Evolutionary conservation across 2,329 filamentous ascomycete species (phyloP), one percentile per base, ranked within the genome.

Genomic region (Emydomyces testavorans): DNA sequence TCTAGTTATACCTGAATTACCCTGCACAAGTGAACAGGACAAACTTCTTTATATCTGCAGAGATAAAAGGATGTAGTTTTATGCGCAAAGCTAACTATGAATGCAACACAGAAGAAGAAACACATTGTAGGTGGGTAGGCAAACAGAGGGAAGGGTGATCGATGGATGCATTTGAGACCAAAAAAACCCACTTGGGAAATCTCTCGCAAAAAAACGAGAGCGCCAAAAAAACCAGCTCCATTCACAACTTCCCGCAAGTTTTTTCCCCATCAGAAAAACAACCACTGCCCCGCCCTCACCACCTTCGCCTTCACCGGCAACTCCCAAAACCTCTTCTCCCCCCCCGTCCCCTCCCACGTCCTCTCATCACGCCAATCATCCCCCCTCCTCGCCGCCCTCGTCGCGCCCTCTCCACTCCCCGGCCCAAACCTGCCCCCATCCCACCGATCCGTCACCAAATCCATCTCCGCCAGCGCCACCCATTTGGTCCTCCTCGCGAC

Each of bases 381-480:
- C 2, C 36, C 45, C 21, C 36, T 41, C n/a, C 36, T 34, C n/a
- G 45, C 45, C 7, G 45, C 45, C 1, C 20, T 28, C 1, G 45
- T 24, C 13, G 63, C 63, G 8, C 58, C 61, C 10, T 61, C 56
- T 3, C 55, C 52, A 4, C 54, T 53, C 18, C 57, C 61, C 52
- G 61, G 51, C 24, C 53, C 57, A 41, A 55, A 53, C n/a, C 44
- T 34, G 5, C 57, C 58, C 5, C 53, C 54, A 47, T 63, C 54
- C 26, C 52, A 62, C 41, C 71, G 68, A 64, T 74, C 72, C 10
- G 70, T 73, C 5, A 67, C 63, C 8, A 77, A 55, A 60, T 77
- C 74, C 71, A 76, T 75, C 44, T 70, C 67, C 18, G 62, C 60
- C 34, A 67, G 55, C 10, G 56, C 58, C 18, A 74, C 71, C 46